Evolutionary conservation across 2,329 filamentous ascomycete species (phyloP), one percentile per base, ranked within the genome.

Genomic region (Elsinoe batatas): DNA sequence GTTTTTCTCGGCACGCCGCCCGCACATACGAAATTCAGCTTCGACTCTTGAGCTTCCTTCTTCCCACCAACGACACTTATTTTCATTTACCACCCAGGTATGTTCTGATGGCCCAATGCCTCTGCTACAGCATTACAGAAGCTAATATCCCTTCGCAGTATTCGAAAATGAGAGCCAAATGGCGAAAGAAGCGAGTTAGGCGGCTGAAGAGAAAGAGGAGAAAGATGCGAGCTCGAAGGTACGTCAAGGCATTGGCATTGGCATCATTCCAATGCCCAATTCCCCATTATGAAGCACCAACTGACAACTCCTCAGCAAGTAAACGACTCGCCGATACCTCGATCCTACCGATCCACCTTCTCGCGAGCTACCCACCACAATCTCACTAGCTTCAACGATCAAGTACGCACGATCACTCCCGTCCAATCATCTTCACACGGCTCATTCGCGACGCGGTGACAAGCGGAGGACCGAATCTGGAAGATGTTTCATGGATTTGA

Each of bases 131-230:
- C 33, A 53, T 38, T 49, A 18, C 13, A 26, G 8, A 1, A 38
- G 30, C 54, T 60, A 38, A 58, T 32, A 20, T 5, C 2, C n/a
- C 18, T 32, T 30, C 44, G 32, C 57, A 66, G 67, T 69, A 67
- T 69, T 72, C 74, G 67, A 77, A 74, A 74, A 85, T 85, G 83
- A 85, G 91, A 93, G 91, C 90, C 74, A 97, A 97, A 83, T 97
- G 93, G 93, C 93, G 91, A 83, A 98, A 98, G 88, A 98, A 98
- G 91, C 84, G 93, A 76, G 91, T 95, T 79, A 84, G 93, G 72
- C 86, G 93, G 78, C 89, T 98, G 77, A 97, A 97, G 87, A 87
- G 91, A 75, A 98, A 98, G 91, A 90, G 93, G 81, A 94, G 93
- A 90, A 98, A 98, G 91, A 95, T 93, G 80, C 85, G 93, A 76